These are phyloP conservation scores for Pulveroboletus sp. DNA, from an alignment of 768 basidiomycete species.

Conservation along the genomic window DNA sequence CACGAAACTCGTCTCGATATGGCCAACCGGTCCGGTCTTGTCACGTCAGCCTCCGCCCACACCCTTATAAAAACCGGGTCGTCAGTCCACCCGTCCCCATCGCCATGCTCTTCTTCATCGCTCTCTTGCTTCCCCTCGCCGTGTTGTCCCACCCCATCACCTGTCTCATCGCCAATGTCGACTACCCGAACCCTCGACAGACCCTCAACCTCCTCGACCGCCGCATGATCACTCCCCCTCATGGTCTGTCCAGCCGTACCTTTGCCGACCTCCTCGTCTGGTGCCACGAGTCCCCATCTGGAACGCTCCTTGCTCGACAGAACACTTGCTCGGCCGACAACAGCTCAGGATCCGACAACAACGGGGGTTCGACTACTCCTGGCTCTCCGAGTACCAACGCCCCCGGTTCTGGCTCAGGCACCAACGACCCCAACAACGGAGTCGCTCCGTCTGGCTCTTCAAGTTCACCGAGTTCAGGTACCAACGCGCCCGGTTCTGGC, in stretches of 20 bases:
- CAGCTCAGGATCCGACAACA: not conserved
- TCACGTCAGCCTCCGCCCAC: slow-evolving; percentile 10
- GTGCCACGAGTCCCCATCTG: slow-evolving; percentile 20
- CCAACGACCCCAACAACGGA: not conserved
- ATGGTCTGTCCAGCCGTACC: slow-evolving; percentile 19
- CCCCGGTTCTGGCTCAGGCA: not conserved
- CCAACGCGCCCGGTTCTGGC: not conserved
- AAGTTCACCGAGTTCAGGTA: not conserved
- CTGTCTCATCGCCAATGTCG: slow-evolving; percentile 28
- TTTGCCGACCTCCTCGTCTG: slow-evolving; percentile 29
- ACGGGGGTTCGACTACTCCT: not conserved
- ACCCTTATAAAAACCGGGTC: slow-evolving; percentile 7
- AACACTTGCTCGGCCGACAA: slow-evolving; percentile 15
- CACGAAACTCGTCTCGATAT: slow-evolving; percentile 25
- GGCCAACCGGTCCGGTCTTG: slow-evolving; percentile 4
- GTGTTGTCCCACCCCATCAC: slow-evolving; percentile 19
- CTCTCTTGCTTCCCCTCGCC: slow-evolving; percentile 18
- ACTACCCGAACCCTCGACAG: slow-evolving; percentile 21
- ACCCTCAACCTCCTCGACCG: slow-evolving; percentile 23
- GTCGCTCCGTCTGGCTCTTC: not conserved
- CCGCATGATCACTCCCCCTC: slow-evolving; percentile 18
- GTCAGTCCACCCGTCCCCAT: slow-evolving; percentile 2
- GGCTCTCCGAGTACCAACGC: not conserved
- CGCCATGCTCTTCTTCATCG: slow-evolving; percentile 21
- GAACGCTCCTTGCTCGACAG: slow-evolving; percentile 25